Evolutionary conservation across 2,329 filamentous ascomycete genomes (phyloP).

Genomic region (Microdochium bolleyi): DNA sequence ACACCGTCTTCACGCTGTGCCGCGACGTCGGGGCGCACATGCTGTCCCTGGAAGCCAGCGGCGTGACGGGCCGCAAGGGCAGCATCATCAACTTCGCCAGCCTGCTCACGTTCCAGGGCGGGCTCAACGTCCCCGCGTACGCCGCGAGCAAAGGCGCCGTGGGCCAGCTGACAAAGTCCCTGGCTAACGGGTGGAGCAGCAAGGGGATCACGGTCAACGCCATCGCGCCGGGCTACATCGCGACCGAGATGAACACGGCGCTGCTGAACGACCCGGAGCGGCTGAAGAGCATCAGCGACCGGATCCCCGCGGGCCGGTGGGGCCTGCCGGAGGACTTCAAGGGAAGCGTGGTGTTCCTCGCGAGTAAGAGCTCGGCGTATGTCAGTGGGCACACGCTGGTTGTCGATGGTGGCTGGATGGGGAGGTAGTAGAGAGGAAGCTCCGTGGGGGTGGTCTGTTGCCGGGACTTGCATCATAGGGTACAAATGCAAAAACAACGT

Average conservation of each 20-base stretch:
- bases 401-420: constrained; percentile 93
- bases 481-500: constrained; percentile 8
- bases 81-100: constrained; percentile 80
- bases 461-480: too few species aligned
- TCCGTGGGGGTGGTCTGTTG: too few species aligned
- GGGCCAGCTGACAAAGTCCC: constrained; percentile 73
- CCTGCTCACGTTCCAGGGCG: constrained; percentile 77
- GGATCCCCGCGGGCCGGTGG: constrained; percentile 82
- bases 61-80: constrained; percentile 48
- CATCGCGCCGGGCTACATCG: constrained; percentile 84
- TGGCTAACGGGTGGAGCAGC: constrained; percentile 81
- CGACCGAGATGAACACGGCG: constrained; percentile 89
- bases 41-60: constrained; percentile 45
- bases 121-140: constrained; percentile 82
- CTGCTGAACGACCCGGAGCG: constrained; percentile 65
- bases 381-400: constrained; percentile 75
- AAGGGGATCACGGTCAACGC: constrained; percentile 79
- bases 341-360: constrained; percentile 70
- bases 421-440: constrained; percentile 41
- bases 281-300: constrained; percentile 63
- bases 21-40: constrained; percentile 76
- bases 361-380: constrained; percentile 69
- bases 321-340: constrained; percentile 82
- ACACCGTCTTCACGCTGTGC: constrained; percentile 69
- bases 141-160: constrained; percentile 81